Base-by-base conservation (phyloP, 257 asterid genomes). In the Solanum arcanum region DNA sequence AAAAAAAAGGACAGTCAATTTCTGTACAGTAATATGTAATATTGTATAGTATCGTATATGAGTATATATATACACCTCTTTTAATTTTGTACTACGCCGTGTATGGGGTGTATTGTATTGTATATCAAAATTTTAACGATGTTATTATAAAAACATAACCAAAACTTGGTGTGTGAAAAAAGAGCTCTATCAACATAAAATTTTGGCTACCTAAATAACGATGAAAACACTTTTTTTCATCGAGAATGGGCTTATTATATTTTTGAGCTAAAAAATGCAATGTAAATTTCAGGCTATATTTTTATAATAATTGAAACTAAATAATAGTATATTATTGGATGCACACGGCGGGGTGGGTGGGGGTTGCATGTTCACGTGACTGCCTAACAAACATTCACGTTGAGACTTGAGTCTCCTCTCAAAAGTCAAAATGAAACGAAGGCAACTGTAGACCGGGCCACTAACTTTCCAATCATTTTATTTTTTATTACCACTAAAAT, bases 361-460 rank as follows among this genome's bases (percentile, higher is more conserved):
- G 25, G 27, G 68, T 6, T 2, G 60, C 15, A 49, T 72, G 75
- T 89, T 90, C 94, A 90, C 92, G 93, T 91, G 95, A 91, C 92
- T 88, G 88, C 66, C 47, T 70, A 90, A 89, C 91, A 89, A 91
- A 92, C 92, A 91, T 93, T 92, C 95, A 90, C 91, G 90, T 90
- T 74, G 90, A 86, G 91, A 33, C 42, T 37, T 11, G 18, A 46
- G 47, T 80, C 86, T 73, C 88, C 70, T 86, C 41, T 80, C 72
- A 81, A 27, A 81, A 49, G 42, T 82, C 69, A 46, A 46, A 49
- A 49, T 82, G 25, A 82, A 49, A 82, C 16, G 86, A 35, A 72
- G 78, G 46, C 27, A 33, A 72, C 9, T 72, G 46, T 33, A 35
- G 44, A 72, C 78, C 10, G 46, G 27, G 46, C 13, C 25, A 16